phyloP scores from a whole-genome alignment of 257 asterid genomes.

The Solanum ossicruentum region DNA sequence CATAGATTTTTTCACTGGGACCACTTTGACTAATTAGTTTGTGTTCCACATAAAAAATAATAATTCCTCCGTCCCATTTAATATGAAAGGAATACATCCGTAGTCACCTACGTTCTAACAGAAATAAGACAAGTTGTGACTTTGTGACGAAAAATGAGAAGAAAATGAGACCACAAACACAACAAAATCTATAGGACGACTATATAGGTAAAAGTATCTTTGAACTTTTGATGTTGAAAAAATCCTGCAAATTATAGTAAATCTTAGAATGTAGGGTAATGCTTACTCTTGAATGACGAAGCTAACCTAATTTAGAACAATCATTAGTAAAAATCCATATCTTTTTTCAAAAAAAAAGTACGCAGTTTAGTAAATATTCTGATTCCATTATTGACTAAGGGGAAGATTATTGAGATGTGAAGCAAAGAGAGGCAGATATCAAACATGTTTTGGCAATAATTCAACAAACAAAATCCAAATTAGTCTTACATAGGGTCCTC shows the following conservation, averaged over 20 bases:
- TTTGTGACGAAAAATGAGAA: neutral
- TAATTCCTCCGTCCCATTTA: too few relatives aligned
- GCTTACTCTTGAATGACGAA: neutral
- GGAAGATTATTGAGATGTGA: neutral
- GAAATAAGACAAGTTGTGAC: neutral
- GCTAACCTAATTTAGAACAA: neutral
- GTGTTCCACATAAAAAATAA: neutral
- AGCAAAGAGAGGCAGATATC: neutral
- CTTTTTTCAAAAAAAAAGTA: neutral
- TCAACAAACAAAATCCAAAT: neutral
- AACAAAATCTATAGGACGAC: neutral
- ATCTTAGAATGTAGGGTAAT: neutral
- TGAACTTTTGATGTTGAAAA: neutral
- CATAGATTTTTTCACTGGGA: neutral
- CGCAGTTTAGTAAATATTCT: neutral
- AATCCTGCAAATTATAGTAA: neutral
- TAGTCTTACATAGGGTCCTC: neutral
- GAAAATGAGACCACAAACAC: neutral
- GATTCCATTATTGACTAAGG: accelerated
- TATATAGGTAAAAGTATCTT: neutral
- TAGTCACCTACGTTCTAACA: neutral
- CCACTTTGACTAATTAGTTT: neutral
- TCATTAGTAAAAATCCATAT: neutral
- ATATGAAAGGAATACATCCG: neutral
- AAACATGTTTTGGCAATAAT: neutral